phyloP scores from a whole-genome alignment of 768 basidiomycete species.

The Serendipita sp. region DNA sequence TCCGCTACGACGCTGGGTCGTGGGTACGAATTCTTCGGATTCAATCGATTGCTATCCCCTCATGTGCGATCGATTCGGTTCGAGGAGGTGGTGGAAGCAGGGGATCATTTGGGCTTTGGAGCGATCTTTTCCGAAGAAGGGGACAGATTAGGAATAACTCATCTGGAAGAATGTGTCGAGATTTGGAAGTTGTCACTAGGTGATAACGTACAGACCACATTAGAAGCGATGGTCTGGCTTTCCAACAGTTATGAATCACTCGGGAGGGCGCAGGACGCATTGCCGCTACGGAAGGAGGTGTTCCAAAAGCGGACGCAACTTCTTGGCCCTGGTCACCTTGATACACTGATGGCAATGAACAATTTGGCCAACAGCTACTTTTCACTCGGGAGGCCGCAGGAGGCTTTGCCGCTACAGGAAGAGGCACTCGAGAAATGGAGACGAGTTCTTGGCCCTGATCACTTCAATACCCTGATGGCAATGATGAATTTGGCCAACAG shows the following conservation, averaged over 20 bases:
- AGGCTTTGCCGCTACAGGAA: too few relatives aligned
- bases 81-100: background rate
- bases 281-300: background rate
- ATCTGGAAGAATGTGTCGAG: background rate
- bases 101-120: background rate
- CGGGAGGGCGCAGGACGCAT: background rate
- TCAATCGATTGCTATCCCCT: too few relatives aligned
- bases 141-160: background rate
- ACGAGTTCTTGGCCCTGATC: background rate
- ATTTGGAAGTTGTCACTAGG: background rate
- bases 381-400: too few relatives aligned
- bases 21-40: background rate
- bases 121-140: background rate
- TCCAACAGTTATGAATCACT: background rate
- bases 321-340: too few relatives aligned
- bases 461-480: background rate
- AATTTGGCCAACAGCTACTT: too few relatives aligned
- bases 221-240: background rate
- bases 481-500: background rate
- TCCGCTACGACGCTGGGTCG: background rate
- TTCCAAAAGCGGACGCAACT: too few relatives aligned
- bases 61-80: background rate
- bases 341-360: too few relatives aligned
- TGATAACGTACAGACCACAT: background rate
- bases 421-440: background rate